Evolutionary conservation across 768 basidiomycete genomes (phyloP).

Genomic region (Coprinopsis sp.): DNA sequence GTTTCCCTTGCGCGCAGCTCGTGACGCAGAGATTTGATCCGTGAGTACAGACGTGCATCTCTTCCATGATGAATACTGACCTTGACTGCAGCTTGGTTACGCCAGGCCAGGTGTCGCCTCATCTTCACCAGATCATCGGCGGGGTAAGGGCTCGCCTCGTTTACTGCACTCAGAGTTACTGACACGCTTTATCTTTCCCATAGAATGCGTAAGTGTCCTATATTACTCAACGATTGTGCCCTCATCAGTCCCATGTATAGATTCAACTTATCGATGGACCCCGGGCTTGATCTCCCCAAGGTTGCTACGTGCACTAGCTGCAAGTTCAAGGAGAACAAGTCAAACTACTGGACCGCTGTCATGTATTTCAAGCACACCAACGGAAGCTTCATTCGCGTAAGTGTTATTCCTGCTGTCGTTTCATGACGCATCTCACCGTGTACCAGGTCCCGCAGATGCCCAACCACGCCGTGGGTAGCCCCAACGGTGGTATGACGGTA

Average conservation of each 20-base stretch:
- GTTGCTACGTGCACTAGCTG: background rate
- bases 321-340: background rate
- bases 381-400: constrained; percentile 1
- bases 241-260: background rate
- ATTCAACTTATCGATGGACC: constrained; percentile 1
- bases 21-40: background rate
- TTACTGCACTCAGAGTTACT: background rate
- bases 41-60: background rate
- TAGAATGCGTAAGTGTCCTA: background rate
- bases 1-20: background rate
- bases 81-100: background rate
- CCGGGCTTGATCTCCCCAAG: background rate
- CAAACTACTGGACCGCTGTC: constrained; percentile 3
- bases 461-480: background rate
- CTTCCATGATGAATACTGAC: background rate
- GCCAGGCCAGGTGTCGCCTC: background rate
- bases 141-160: background rate
- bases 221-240: background rate
- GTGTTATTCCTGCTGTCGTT: background rate
- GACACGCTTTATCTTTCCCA: background rate
- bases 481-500: constrained; percentile 2
- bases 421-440: background rate
- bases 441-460: constrained; percentile 2
- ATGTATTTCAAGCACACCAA: constrained; percentile 5
- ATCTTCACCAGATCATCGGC: constrained; percentile 4